Conservation (phyloP, 441 rosid genomes). For the Gossypium gossypioides region DNA sequence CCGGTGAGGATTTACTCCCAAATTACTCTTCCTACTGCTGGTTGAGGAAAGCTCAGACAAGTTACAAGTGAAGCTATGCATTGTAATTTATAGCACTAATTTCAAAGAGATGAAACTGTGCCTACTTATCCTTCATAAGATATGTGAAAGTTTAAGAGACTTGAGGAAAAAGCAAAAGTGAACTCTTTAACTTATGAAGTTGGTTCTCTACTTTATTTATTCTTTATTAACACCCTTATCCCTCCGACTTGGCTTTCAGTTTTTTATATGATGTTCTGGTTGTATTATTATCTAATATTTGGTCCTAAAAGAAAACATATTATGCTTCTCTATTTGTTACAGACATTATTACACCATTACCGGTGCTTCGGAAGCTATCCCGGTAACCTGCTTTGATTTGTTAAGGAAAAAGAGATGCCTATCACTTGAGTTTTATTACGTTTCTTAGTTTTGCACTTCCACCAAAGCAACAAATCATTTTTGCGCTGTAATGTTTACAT, state of each 20-base stretch:
- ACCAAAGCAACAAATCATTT: too few species aligned
- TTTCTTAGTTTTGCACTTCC: background rate
- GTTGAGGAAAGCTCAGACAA: background rate
- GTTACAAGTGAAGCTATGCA: slow-evolving; percentile 1
- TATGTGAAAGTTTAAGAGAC: slow-evolving; percentile 2
- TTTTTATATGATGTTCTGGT: background rate
- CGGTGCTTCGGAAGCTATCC: background rate
- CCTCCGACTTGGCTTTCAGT: background rate
- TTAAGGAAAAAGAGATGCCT: background rate
- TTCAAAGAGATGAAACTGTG: slow-evolving; percentile 12
- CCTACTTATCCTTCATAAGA: slow-evolving; percentile 5
- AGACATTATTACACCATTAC: background rate
- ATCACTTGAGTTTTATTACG: background rate
- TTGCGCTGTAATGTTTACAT: too few species aligned
- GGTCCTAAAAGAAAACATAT: background rate
- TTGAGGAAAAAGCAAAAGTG: slow-evolving; percentile 14
- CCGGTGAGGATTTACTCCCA: background rate
- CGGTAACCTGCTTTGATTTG: background rate
- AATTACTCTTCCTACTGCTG: slow-evolving; percentile 3
- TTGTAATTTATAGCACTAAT: slow-evolving; percentile 22
- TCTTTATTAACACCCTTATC: background rate
- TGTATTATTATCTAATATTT: background rate
- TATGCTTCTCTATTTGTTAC: background rate
- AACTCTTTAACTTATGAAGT: slow-evolving; percentile 2
- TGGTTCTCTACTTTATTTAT: background rate